Conservation (phyloP, 2,329 filamentous ascomycete species). For the Alternaria sp. region DNA sequence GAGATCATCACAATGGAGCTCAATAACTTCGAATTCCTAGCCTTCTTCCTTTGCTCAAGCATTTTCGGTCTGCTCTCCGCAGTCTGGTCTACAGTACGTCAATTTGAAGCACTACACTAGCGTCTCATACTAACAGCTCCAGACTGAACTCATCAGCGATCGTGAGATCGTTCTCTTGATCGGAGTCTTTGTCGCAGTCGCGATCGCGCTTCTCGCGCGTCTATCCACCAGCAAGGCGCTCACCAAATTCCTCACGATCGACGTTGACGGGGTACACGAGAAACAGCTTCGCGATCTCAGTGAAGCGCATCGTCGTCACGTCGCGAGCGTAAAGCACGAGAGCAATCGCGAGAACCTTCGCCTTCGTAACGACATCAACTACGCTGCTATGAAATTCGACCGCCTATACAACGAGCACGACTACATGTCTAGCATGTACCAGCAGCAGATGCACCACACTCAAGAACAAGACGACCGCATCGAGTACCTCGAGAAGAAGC, state of each 20-base stretch:
- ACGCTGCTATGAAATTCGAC: conserved; percentile 9
- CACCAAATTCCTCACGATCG: conserved; percentile 3
- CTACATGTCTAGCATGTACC: conserved; percentile 17
- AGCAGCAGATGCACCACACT: conserved; percentile 18
- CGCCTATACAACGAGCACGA: conserved; percentile 19
- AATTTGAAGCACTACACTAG: not conserved
- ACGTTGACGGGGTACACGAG: conserved; percentile 3
- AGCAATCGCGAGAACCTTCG: conserved; percentile 5
- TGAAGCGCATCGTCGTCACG: conserved; percentile 12
- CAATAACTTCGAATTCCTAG: conserved; percentile 12
- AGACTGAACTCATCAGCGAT: conserved; percentile 12
- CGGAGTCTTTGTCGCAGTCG: conserved; percentile 7
- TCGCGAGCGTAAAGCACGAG: conserved; percentile 8
- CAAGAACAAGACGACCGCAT: conserved; percentile 39
- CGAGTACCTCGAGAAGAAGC: conserved; percentile 34
- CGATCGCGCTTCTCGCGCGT: not conserved
- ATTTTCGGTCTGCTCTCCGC: conserved; percentile 10
- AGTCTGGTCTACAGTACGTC: conserved; percentile 6
- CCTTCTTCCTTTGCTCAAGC: conserved; percentile 13
- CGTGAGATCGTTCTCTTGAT: conserved; percentile 14
- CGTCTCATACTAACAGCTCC: not conserved
- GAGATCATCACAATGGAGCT: conserved; percentile 9
- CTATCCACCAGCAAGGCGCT: not conserved
- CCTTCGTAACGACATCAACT: conserved; percentile 5
- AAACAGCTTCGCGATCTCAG: conserved; percentile 11